Conservation (phyloP, 148 eudicot genomes). For the Salicornia ramosissima region DNA sequence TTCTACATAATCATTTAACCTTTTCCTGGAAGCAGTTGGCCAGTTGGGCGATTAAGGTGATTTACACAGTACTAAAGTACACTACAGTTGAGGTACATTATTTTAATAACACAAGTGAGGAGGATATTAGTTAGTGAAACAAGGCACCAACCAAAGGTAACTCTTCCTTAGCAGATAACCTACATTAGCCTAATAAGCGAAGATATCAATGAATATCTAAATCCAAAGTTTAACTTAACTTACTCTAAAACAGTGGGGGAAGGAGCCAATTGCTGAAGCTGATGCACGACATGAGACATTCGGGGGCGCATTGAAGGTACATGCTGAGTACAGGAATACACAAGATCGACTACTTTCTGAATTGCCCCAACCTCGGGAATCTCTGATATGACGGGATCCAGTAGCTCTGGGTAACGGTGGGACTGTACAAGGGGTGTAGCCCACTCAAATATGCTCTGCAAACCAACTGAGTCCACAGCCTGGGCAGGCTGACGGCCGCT, state of each 20-base stretch:
- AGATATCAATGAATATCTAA: neutral
- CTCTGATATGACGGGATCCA: constrained; percentile 64
- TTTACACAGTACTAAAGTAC: too few species aligned
- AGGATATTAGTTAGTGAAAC: too few species aligned
- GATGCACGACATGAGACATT: constrained; percentile 95
- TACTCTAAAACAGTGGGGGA: constrained; percentile 33
- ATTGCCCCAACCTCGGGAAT: constrained; percentile 77
- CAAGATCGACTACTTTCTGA: constrained; percentile 92
- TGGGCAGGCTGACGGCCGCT: constrained; percentile 91
- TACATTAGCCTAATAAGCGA: too few species aligned
- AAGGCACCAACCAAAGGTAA: too few species aligned
- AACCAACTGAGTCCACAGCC: constrained; percentile 80
- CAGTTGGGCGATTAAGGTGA: too few species aligned
- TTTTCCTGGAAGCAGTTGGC: too few species aligned
- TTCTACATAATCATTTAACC: too few species aligned
- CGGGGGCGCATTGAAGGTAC: constrained; percentile 92
- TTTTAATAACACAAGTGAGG: too few species aligned
- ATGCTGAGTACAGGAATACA: constrained; percentile 81
- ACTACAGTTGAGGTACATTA: too few species aligned
- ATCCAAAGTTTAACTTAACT: constrained; percentile 15
- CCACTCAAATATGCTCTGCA: constrained; percentile 97
- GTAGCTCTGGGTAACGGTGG: constrained; percentile 61
- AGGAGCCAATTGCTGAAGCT: constrained; percentile 73
- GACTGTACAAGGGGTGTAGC: constrained; percentile 86
- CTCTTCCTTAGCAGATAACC: too few species aligned